Conservation (phyloP, 108 stramenopile genomes). For the Nitzschia putrida region DNA sequence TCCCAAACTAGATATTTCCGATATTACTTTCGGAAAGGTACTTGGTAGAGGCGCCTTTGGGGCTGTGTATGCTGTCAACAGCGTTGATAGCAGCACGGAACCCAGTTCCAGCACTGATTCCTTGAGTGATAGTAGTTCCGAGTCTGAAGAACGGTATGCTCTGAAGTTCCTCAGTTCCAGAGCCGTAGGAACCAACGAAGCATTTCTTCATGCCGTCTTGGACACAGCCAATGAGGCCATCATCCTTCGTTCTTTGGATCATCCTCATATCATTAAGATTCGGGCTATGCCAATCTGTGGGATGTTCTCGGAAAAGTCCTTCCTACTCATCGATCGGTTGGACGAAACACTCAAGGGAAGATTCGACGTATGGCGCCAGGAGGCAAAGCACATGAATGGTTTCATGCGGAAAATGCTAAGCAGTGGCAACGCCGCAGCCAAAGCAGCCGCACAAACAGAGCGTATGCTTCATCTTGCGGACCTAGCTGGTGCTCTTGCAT, state of each 20-base stretch:
- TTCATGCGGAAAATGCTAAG: slow-evolving; percentile 37
- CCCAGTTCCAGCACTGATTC: not conserved
- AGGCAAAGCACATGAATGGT: slow-evolving; percentile 21
- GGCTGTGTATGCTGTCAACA: slow-evolving; percentile 55
- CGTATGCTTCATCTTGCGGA: slow-evolving; percentile 36
- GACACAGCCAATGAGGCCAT: slow-evolving; percentile 34
- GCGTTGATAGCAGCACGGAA: no score
- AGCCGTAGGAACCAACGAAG: not conserved
- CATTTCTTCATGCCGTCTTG: slow-evolving; percentile 11
- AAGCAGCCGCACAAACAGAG: slow-evolving; percentile 32
- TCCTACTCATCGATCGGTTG: slow-evolving; percentile 17
- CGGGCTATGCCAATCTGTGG: slow-evolving; percentile 9
- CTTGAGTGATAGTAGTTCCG: not conserved
- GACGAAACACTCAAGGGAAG: not conserved
- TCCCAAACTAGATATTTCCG: slow-evolving; percentile 27
- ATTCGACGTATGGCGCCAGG: slow-evolving; percentile 22
- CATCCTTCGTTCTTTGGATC: slow-evolving; percentile 29
- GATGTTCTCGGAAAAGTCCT: slow-evolving; percentile 6
- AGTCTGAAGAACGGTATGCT: not conserved
- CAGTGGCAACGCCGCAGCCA: slow-evolving; percentile 19
- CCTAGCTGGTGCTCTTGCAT: slow-evolving; percentile 1
- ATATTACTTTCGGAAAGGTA: slow-evolving; percentile 51
- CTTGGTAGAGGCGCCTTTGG: slow-evolving; percentile 68
- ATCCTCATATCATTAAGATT: slow-evolving; percentile 42
- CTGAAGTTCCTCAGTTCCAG: not conserved